These are phyloP conservation scores for Fusarium humuli DNA, from an alignment of 2,329 filamentous ascomycete species.

Conservation along the genomic window DNA sequence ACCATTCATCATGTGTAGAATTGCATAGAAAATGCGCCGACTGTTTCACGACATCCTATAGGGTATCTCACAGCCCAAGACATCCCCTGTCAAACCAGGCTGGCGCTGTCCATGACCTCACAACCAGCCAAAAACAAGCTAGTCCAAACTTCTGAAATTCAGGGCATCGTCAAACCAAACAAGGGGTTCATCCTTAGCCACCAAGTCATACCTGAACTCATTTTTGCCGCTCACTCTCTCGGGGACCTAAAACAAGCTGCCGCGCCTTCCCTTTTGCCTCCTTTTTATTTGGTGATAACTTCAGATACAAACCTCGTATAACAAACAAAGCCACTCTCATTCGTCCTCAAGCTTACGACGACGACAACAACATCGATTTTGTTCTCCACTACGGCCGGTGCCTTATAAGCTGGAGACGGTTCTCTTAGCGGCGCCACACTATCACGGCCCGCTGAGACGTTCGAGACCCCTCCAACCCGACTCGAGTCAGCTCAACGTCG, in stretches of 20 bases:
- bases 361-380: neutral
- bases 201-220: constrained; percentile 9
- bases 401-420: constrained; percentile 39
- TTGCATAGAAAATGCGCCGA: neutral
- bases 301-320: constrained; percentile 13
- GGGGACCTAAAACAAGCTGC: constrained; percentile 18
- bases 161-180: constrained; percentile 32
- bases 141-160: constrained; percentile 24
- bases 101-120: constrained; percentile 36
- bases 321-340: constrained; percentile 22
- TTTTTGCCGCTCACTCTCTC: constrained; percentile 7
- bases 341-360: constrained; percentile 29
- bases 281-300: constrained; percentile 24
- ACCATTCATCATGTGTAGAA: neutral
- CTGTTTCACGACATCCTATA: constrained; percentile 7
- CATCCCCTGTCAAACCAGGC: constrained; percentile 15
- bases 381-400: constrained; percentile 32
- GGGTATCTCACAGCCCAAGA: constrained; percentile 8
- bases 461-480: constrained; percentile 23
- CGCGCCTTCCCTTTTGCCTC: constrained; percentile 1
- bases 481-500: neutral
- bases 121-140: constrained; percentile 34
- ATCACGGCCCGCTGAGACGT: constrained; percentile 31
- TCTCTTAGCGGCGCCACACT: constrained; percentile 35
- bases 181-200: constrained; percentile 22